These are phyloP conservation scores for Serendipita vermifera DNA, from an alignment of 768 basidiomycete genomes.

Conservation along the genomic window DNA sequence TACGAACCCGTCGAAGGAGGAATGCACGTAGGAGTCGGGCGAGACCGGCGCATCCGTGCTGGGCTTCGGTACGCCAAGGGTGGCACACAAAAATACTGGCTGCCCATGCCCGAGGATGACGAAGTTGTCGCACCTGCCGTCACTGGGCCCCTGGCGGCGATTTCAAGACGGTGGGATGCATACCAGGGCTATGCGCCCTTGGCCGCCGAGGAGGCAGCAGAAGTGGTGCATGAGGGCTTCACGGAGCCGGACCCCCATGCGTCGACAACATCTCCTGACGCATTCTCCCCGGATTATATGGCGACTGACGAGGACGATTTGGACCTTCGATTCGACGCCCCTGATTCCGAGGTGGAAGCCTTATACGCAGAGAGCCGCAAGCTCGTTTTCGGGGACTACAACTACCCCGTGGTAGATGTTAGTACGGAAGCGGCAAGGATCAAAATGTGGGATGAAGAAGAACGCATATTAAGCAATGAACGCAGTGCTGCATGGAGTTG, in stretches of 20 bases:
- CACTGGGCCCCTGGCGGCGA: conserved; percentile 30
- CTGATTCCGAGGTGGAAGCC: conserved; percentile 53
- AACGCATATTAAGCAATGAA: conserved; percentile 63
- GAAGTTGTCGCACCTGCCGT: conserved; percentile 30
- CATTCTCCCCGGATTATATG: conserved; percentile 33
- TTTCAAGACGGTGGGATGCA: conserved; percentile 29
- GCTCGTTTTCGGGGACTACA: conserved; percentile 82
- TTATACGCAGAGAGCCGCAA: conserved; percentile 62
- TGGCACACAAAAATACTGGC: conserved; percentile 93
- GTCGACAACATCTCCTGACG: conserved; percentile 19
- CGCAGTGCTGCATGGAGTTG: conserved; percentile 22
- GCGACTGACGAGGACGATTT: conserved; percentile 22
- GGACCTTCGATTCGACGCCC: conserved; percentile 13
- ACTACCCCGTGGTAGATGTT: conserved; percentile 81
- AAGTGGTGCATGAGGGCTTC: conserved; percentile 44
- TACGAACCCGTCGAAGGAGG: conserved; percentile 93
- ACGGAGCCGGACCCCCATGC: conserved; percentile 18
- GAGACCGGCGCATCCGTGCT: conserved; percentile 78
- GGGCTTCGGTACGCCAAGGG: conserved; percentile 84
- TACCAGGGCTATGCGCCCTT: conserved; percentile 67
- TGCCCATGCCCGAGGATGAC: conserved; percentile 49
- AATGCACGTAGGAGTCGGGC: conserved; percentile 78
- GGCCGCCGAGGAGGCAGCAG: conserved; percentile 45
- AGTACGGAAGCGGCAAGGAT: conserved; percentile 59
- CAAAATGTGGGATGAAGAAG: conserved; percentile 72